A percentile compares a stretch with the other conserved stretches of the same genome.
phyloP scores from a whole-genome alignment of 257 asterid species.

The Ehretia macrophylla region DNA sequence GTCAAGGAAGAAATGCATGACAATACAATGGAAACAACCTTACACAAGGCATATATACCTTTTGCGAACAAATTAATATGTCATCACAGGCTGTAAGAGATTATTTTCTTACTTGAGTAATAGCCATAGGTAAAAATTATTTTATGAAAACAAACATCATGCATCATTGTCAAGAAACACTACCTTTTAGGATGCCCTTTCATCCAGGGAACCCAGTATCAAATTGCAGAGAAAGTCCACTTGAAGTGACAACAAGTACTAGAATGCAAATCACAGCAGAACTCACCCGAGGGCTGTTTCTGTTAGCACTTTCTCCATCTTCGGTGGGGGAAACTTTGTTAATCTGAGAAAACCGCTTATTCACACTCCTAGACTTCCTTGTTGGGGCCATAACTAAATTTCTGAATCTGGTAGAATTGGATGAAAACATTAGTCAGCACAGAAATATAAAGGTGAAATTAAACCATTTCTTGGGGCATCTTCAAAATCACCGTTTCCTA shows the following conservation, averaged over 20 bases:
- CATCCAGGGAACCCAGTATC: no score
- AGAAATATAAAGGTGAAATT: not conserved
- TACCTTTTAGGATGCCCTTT: no score
- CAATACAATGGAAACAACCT: no score
- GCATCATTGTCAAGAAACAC: no score
- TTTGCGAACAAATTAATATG: no score
- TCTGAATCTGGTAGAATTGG: conserved; percentile 19
- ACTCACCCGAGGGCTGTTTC: conserved; percentile 64
- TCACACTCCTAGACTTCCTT: conserved; percentile 59
- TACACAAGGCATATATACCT: no score
- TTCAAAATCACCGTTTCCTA: not conserved
- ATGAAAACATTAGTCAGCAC: not conserved
- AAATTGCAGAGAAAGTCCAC: not conserved
- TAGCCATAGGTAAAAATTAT: no score
- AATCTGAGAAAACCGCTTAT: conserved; percentile 46
- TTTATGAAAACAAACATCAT: no score
- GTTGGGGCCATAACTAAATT: conserved; percentile 57
- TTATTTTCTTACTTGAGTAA: no score
- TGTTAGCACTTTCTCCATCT: conserved; percentile 52
- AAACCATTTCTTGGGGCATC: not conserved
- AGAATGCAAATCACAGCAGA: not conserved
- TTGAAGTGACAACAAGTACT: not conserved
- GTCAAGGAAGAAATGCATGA: no score
- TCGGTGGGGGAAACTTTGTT: conserved; percentile 57
- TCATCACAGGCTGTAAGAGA: no score